Evolutionary conservation across 139 green algal genomes (phyloP).

Genomic region (Chlorella sorokiniana): DNA sequence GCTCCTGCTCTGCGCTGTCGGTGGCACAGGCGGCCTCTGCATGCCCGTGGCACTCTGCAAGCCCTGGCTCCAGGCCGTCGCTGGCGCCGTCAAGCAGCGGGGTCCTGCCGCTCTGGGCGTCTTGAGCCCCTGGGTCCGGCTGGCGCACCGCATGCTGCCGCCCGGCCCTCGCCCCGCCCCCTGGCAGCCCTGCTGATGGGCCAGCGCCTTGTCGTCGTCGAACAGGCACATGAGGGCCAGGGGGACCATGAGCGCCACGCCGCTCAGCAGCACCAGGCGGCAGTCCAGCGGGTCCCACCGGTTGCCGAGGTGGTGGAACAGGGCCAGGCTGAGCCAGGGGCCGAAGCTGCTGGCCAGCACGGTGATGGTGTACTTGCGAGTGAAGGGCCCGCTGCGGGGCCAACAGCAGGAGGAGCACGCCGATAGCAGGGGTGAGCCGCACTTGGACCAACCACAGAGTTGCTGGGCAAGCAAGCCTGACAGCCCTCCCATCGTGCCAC

Average conservation of each 20-base stretch:
- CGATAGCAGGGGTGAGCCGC: neutral
- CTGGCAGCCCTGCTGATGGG: neutral
- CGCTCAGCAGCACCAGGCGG: constrained; percentile 45
- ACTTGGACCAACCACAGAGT: neutral
- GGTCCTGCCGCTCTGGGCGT: too few species aligned
- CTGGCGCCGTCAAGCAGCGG: too few species aligned
- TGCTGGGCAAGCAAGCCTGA: neutral
- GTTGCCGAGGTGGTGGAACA: constrained; percentile 54
- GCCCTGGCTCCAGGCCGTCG: too few species aligned
- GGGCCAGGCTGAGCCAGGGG: constrained; percentile 37
- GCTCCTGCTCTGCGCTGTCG: too few species aligned
- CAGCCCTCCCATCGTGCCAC: neutral
- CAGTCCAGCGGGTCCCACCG: constrained; percentile 42
- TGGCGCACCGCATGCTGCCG: neutral
- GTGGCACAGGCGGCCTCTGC: too few species aligned
- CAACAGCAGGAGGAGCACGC: neutral
- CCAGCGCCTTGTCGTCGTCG: constrained; percentile 47
- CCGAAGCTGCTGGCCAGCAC: constrained; percentile 33
- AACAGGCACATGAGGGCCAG: constrained; percentile 53
- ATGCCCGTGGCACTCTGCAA: too few species aligned
- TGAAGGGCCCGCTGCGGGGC: constrained; percentile 43
- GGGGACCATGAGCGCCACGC: constrained; percentile 43
- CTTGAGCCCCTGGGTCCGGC: neutral
- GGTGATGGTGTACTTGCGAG: constrained; percentile 33
- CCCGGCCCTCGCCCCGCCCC: neutral